A percentile compares a stretch with the other conserved stretches of the same genome.
These are phyloP conservation scores for Volutella citrinella DNA, from an alignment of 2,329 filamentous ascomycete genomes.

Conservation along the genomic window DNA sequence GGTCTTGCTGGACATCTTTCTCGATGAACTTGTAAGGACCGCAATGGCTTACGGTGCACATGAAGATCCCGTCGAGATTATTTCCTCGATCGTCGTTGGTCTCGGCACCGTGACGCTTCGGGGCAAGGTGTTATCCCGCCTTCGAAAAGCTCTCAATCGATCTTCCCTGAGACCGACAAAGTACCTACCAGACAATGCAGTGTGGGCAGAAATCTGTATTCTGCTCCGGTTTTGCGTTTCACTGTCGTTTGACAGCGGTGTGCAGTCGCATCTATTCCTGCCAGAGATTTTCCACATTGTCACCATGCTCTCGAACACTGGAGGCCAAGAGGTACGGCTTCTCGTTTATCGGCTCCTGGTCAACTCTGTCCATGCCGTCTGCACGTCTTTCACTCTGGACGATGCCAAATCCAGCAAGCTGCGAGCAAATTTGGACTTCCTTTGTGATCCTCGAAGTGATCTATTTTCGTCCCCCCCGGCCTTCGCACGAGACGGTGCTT, in stretches of 20 bases:
- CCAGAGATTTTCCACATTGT: constrained; percentile 69
- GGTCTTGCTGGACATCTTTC: constrained; percentile 61
- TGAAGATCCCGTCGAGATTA: constrained; percentile 56
- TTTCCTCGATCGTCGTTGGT: constrained; percentile 61
- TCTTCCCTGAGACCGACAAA: constrained; percentile 66
- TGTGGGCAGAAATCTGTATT: constrained; percentile 68
- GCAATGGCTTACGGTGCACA: constrained; percentile 55
- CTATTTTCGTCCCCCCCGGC: constrained; percentile 50
- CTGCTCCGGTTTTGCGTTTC: constrained; percentile 64
- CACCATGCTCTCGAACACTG: constrained; percentile 68
- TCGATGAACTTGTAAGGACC: constrained; percentile 65
- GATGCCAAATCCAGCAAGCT: constrained; percentile 57
- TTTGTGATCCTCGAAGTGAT: constrained; percentile 59
- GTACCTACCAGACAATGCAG: constrained; percentile 62
- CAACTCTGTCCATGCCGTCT: constrained; percentile 66
- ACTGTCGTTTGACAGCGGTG: constrained; percentile 64
- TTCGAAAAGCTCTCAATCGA: constrained; percentile 65
- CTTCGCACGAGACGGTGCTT: constrained; percentile 49
- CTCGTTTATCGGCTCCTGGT: constrained; percentile 62
- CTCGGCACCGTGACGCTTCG: constrained; percentile 64
- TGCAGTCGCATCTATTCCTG: constrained; percentile 65
- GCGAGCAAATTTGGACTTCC: constrained; percentile 51
- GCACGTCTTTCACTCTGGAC: constrained; percentile 62
- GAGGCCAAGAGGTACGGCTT: constrained; percentile 52
- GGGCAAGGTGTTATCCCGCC: constrained; percentile 61